Evolutionary conservation across 345 rosid species (phyloP), one percentile per base, ranked within the genome.

Genomic region (Gossypium herbaceum): DNA sequence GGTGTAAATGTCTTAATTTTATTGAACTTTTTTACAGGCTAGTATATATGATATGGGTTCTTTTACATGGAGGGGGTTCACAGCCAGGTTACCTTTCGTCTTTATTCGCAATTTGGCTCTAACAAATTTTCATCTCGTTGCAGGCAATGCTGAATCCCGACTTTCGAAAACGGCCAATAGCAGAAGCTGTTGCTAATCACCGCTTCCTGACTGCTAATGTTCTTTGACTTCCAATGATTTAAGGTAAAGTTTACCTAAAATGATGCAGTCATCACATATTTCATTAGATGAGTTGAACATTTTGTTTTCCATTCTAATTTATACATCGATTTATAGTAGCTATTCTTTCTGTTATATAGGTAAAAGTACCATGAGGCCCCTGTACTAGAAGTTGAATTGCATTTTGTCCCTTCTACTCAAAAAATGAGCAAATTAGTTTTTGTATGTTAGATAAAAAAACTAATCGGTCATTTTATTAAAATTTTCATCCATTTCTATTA

Each of bases 71-170:
- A 15, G 44, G 9, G 8, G 45, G 15, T 10, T 27, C 50, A 71
- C 16, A 10, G 52, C 16, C 34, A 9, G 0, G 15, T 71, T 71
- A 17, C 27, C 66, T 10, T 15, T 20, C 9, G 4, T 34, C 17
- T 70, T 47, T 11, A 34, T 67, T 60, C 57, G 17, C 39, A 45
- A n/a, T 9, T 29, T 2, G 19, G 56, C 55, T 57, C 54, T 27
- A 45, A 47, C 41, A 43, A 17, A 55, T 63, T 74, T 24, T 66
- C 16, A 7, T 59, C 51, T 52, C 71, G 48, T 74, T 82, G 86
- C 74, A 94, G 98, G 91, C 90, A 64, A 92, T 94, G 98, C 81
- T 94, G 82, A 84, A 85, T 79, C 87, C 91, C 0, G 92, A 94
- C 79, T 88, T 84, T 59, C 82, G 88, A 45, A 90, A 94, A 55